Evolutionary conservation across 176 grass and related monocot genomes (phyloP).

Genomic region (Oryza officinalis): DNA sequence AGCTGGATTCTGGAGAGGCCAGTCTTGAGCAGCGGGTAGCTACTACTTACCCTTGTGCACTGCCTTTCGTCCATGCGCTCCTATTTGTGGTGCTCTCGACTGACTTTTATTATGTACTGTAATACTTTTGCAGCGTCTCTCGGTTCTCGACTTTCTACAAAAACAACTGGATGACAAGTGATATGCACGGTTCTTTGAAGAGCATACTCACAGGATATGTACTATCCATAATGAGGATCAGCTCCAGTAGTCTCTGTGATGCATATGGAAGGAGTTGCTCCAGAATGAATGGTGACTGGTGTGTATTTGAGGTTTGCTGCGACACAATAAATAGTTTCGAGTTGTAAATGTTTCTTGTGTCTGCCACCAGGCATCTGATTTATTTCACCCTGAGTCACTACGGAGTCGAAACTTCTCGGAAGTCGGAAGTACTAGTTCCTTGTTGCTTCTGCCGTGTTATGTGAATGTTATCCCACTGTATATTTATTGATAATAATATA

Average conservation of each 20-base stretch:
- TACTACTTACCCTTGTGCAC: not conserved
- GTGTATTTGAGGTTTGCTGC: not conserved
- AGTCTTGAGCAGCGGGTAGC: slow-evolving; percentile 64
- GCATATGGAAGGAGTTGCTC: slow-evolving; percentile 19
- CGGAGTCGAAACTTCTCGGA: slow-evolving; percentile 24
- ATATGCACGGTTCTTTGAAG: not conserved
- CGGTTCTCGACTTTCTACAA: slow-evolving; percentile 76
- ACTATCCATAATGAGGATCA: not conserved
- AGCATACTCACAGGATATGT: too few species aligned
- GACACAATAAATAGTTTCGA: slow-evolving; percentile 1
- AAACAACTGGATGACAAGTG: slow-evolving; percentile 63
- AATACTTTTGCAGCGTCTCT: slow-evolving; percentile 49
- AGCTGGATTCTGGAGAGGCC: slow-evolving; percentile 63
- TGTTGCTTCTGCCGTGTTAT: slow-evolving; percentile 5
- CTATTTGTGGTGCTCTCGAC: not conserved
- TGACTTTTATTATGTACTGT: not conserved
- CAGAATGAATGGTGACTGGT: not conserved
- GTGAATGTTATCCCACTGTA: slow-evolving; percentile 30
- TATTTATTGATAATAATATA: slow-evolving; percentile 44
- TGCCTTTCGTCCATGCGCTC: not conserved
- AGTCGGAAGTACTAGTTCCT: slow-evolving; percentile 25
- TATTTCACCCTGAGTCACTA: slow-evolving; percentile 2
- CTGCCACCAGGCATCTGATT: not conserved
- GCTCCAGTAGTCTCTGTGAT: not conserved
- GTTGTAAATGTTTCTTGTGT: slow-evolving; percentile 25